Evolutionary conservation across 257 asterid genomes (phyloP), one percentile per base, ranked within the genome.

Genomic region (Nicotiana noctiflora): DNA sequence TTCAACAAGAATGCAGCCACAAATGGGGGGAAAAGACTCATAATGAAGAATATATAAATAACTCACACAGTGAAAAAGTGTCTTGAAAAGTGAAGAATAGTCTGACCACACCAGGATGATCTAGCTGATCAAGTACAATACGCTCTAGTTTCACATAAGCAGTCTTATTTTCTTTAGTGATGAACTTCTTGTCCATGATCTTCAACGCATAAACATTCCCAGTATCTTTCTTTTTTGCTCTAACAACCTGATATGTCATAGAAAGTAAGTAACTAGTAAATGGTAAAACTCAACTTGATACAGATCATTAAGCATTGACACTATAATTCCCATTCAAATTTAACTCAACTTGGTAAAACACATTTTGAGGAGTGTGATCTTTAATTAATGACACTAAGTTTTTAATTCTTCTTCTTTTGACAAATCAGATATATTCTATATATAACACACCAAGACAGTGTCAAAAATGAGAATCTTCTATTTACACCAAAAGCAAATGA

Each of bases 71-170:
- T n/a, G 99, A 96, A 81, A 85, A 92, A 31, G 92, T 86, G 85
- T 96, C 99, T 86, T 96, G 99, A 90, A 96, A 96, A 37, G 99
- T 96, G 34, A 96, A 96, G 77, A 84, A 96, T 86, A 96, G 83
- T 57, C 95, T 87, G 81, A 96, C 92, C 18, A 96, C 91, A 62
- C 99, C 99, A 21, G 98, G 98, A 87, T 96, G 99, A 86, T 96
- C 99, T 79, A 96, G 83, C 83, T 96, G 99, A 87, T 96, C 99
- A 76, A 96, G 91, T n/a, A 94, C 99, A 57, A 96, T 94, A 66
- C 98, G 97, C 86, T 96, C 99, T 85, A 96, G 86, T 83, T 96
- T 94, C 81, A 96, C 99, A 88, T 96, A 96, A 76, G 99, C 97
- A 2, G 98, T 96, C 89, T 96, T 96, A 82, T 94, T 96, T 89